Evolutionary conservation across 345 rosid species (phyloP).

Genomic region (Pistacia vera): DNA sequence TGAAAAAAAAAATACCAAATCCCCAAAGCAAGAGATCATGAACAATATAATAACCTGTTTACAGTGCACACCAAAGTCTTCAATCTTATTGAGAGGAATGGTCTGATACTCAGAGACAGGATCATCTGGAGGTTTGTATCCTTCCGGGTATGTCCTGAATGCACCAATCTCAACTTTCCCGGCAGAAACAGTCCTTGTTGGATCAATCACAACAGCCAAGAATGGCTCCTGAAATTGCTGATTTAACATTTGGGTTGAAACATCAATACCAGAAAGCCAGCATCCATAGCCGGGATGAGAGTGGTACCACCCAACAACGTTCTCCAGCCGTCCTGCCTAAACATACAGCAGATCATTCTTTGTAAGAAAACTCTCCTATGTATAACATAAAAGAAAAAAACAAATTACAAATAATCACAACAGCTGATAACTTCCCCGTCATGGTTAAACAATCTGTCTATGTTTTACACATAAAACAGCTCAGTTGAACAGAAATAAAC

Average conservation of each 20-base stretch:
- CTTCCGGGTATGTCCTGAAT: constrained; percentile 95
- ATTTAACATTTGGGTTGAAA: constrained; percentile 97
- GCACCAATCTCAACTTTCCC: constrained; percentile 99
- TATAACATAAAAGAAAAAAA: neutral
- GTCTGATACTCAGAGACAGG: constrained; percentile 94
- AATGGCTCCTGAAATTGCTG: constrained; percentile 98
- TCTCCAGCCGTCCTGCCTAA: constrained; percentile 96
- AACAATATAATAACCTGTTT: constrained; percentile 64
- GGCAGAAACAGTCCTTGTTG: constrained; percentile 99
- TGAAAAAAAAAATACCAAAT: neutral
- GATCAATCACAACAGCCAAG: constrained; percentile 96
- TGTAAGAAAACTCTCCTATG: neutral
- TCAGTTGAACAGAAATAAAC: neutral
- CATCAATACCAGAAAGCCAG: constrained; percentile 99
- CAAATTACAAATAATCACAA: no score
- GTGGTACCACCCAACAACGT: constrained; percentile 92
- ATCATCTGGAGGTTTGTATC: constrained; percentile 80
- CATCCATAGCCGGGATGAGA: constrained; percentile 99
- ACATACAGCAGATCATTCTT: constrained; percentile 4
- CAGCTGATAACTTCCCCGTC: neutral
- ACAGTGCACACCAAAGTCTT: constrained; percentile 94
- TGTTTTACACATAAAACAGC: neutral
- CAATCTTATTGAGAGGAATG: constrained; percentile 91
- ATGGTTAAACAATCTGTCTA: neutral
- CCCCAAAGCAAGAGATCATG: neutral